Percentiles rank a stretch among this genome's conserved stretches.
These are phyloP conservation scores for Pyrenopolyporus hunteri DNA, from an alignment of 495 filamentous ascomycete species.

Conservation along the genomic window DNA sequence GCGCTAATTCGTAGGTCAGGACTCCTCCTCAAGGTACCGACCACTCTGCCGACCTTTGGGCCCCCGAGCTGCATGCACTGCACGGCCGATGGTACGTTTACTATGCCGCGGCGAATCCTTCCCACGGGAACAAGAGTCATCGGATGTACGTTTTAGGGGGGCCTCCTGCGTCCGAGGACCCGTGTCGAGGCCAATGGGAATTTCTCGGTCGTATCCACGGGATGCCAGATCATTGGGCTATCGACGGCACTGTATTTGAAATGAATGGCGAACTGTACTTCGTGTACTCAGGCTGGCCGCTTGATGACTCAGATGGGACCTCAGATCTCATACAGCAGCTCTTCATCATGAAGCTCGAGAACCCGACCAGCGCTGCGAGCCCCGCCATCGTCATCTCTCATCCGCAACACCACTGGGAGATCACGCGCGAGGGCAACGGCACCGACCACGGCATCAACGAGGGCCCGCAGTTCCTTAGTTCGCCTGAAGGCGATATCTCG, in stretches of 20 bases:
- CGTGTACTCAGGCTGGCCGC: slow-evolving; percentile 43
- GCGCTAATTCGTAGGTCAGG: slow-evolving; percentile 24
- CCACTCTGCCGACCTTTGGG: slow-evolving; percentile 44
- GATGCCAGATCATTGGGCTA: slow-evolving; percentile 44
- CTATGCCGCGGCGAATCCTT: slow-evolving; percentile 39
- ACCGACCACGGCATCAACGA: slow-evolving; percentile 42
- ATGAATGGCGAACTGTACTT: slow-evolving; percentile 37
- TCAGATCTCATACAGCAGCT: slow-evolving; percentile 38
- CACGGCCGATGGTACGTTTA: slow-evolving; percentile 45
- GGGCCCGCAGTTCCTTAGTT: slow-evolving; percentile 41
- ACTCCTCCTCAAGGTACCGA: slow-evolving; percentile 39
- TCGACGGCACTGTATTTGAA: slow-evolving; percentile 43
- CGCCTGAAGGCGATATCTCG: slow-evolving; percentile 33
- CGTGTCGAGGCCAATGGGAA: slow-evolving; percentile 39
- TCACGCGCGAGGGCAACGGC: slow-evolving; percentile 37
- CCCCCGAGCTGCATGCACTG: slow-evolving; percentile 42
- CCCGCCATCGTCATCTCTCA: slow-evolving; percentile 27
- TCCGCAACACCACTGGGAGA: slow-evolving; percentile 39
- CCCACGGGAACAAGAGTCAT: slow-evolving; percentile 40
- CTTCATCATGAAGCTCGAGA: slow-evolving; percentile 37
- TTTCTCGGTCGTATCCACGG: slow-evolving; percentile 39
- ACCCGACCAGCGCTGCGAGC: slow-evolving; percentile 31
- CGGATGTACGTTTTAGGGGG: slow-evolving; percentile 45
- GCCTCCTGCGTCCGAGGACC: slow-evolving; percentile 30
- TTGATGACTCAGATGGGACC: slow-evolving; percentile 12